phyloP scores from a whole-genome alignment of 805 yeast species.

The Saturnispora quitensis region DNA sequence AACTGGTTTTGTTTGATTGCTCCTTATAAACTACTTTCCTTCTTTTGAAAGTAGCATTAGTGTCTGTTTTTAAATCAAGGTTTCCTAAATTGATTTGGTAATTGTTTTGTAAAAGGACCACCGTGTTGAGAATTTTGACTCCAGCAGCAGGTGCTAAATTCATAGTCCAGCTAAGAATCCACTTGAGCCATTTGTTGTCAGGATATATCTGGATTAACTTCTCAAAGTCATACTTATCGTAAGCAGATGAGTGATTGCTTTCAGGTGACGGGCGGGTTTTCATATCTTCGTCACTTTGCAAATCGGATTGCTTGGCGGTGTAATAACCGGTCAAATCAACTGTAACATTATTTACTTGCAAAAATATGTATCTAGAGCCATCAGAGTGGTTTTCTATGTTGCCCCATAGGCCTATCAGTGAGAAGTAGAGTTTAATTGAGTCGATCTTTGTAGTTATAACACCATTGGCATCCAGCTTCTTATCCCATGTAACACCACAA shows the following conservation, averaged over 20 bases:
- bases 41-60: neutral
- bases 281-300: neutral
- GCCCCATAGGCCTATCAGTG: constrained; percentile 4
- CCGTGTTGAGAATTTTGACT: constrained; percentile 12
- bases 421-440: constrained; percentile 4
- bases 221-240: constrained; percentile 12
- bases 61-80: constrained; percentile 8
- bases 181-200: constrained; percentile 7
- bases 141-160: constrained; percentile 18
- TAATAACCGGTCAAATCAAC: neutral
- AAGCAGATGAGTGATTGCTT: neutral
- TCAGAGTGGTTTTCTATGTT: neutral
- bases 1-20: neutral
- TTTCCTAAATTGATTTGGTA: constrained; percentile 1
- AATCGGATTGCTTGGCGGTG: neutral
- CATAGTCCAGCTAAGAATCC: constrained; percentile 12
- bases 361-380: constrained; percentile 2
- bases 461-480: neutral
- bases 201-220: constrained; percentile 17
- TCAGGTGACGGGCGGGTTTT: neutral
- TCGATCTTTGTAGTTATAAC: neutral
- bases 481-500: neutral
- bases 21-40: constrained; percentile 4
- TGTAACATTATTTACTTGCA: neutral
- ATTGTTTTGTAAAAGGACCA: constrained; percentile 5